A percentile compares a stretch with the other conserved stretches of the same genome.
phyloP scores from a whole-genome alignment of 495 filamentous ascomycete genomes.

The Penicillium arizonense region DNA sequence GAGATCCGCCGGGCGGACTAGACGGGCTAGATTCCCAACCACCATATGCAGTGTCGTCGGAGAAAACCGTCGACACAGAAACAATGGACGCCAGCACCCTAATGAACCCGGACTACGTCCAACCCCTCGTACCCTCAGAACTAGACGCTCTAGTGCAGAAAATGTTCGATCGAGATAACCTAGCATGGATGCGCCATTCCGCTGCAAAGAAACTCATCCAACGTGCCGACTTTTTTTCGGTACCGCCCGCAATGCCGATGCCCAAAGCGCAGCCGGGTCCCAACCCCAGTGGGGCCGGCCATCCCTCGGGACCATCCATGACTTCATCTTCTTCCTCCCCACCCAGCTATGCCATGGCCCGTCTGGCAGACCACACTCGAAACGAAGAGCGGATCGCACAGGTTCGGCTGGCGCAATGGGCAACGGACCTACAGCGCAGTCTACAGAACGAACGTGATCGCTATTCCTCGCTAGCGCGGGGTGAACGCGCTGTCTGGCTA shows the following conservation, averaged over 20 bases:
- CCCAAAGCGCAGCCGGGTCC: slow-evolving; percentile 10
- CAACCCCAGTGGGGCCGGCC: not conserved
- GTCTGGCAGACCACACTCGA: slow-evolving; percentile 68
- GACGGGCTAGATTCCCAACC: slow-evolving; percentile 26
- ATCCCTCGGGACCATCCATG: slow-evolving; percentile 14
- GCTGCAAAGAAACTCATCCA: slow-evolving; percentile 85
- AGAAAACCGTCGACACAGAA: slow-evolving; percentile 71
- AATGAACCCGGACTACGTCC: slow-evolving; percentile 92
- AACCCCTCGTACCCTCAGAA: slow-evolving; percentile 79
- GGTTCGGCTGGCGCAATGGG: slow-evolving; percentile 85
- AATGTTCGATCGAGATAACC: slow-evolving; percentile 75
- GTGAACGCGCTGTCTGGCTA: slow-evolving; percentile 78
- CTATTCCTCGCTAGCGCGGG: slow-evolving; percentile 66
- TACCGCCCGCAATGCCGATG: slow-evolving; percentile 8
- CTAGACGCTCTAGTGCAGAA: slow-evolving; percentile 65
- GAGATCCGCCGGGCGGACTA: slow-evolving; percentile 28
- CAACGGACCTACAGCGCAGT: slow-evolving; percentile 80
- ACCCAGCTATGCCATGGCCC: slow-evolving; percentile 65
- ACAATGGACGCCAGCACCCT: slow-evolving; percentile 93
- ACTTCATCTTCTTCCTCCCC: slow-evolving; percentile 29
- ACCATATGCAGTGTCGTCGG: slow-evolving; percentile 82
- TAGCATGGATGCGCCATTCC: slow-evolving; percentile 82
- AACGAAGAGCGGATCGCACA: slow-evolving; percentile 74
- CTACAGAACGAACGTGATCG: slow-evolving; percentile 76
- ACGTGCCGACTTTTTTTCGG: slow-evolving; percentile 31